Evolutionary conservation across 169 alveolate genomes (phyloP), one percentile per base, ranked within the genome.

Genomic region (Cryptosporidium sp.): DNA sequence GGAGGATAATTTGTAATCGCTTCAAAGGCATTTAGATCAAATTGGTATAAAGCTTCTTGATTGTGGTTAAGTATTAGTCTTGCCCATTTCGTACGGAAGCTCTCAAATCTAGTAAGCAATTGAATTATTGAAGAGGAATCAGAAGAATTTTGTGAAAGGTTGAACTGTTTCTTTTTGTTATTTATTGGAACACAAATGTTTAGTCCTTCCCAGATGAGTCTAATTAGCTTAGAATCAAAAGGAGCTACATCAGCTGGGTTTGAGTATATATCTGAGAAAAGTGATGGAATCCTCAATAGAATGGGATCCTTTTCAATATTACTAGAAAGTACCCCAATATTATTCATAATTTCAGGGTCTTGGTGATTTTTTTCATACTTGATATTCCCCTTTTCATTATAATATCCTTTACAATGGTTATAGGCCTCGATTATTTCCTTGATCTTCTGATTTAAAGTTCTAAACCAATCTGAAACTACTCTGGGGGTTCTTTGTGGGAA

Each of bases 401-500:
- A 80, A 80, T 80, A 80, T n/a, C 68, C 14, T 42, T 80, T 80
- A 67, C 89, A 80, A 16, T 42, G 9, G 21, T 29, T 61, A 65
- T 80, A 80, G 9, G 89, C 75, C 60, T 44, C 53, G 16, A 31
- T 23, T 62, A 62, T 8, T 62, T 21, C 23, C 69, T 61, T 37
- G 35, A 80, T 29, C 48, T 80, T 80, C 42, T 80, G 62, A 39
- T 80, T 65, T 23, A 80, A 42, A 42, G 65, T 5, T 23, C 70
- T 80, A 26, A 80, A 80, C 89, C 89, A 80, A 42, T 80, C 56
- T 26, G 75, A 31, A 65, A 80, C 89, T 37, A 80, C 53, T 44
- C 56, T 80, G 8, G 89, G 89, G n/a, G 89, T 80, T 8, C 89
- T 33, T 26, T 80, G 73, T 29, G 89, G 89, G 44, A 80, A 80